phyloP scores from a whole-genome alignment of 805 yeast species.

The Suhomyces sp. region DNA sequence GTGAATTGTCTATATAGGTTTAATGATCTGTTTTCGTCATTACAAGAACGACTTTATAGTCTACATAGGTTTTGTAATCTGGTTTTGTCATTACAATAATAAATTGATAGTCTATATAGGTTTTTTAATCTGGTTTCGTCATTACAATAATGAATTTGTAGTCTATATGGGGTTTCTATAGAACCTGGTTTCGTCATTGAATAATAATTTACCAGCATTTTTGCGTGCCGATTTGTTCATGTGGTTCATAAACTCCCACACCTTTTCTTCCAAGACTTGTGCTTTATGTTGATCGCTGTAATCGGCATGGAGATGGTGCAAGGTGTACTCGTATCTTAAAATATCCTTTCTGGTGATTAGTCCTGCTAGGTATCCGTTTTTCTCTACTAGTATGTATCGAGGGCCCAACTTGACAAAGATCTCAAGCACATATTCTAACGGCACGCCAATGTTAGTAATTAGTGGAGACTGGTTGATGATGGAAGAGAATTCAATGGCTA shows the following conservation, averaged over 20 bases:
- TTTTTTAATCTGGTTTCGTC: no score
- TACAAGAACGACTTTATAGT: neutral
- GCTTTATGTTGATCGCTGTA: constrained; percentile 11
- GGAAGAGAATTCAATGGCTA: constrained; percentile 21
- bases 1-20: no score
- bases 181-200: constrained; percentile 27
- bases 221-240: constrained; percentile 17
- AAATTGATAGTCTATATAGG: no score
- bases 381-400: constrained; percentile 62
- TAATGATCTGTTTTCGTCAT: no score
- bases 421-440: constrained; percentile 61
- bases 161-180: neutral
- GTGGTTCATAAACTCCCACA: constrained; percentile 33
- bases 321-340: constrained; percentile 53
- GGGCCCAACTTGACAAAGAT: constrained; percentile 82
- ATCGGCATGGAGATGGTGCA: constrained; percentile 21
- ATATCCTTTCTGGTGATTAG: constrained; percentile 84
- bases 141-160: no score
- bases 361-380: constrained; percentile 63
- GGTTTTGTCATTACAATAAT: no score
- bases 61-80: neutral
- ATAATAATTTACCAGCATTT: constrained; percentile 27
- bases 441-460: constrained; percentile 49
- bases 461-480: constrained; percentile 59
- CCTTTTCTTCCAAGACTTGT: constrained; percentile 24